These are phyloP conservation scores for Sporothrix pseudoabietina DNA, from an alignment of 2,329 filamentous ascomycete genomes.

Conservation along the genomic window DNA sequence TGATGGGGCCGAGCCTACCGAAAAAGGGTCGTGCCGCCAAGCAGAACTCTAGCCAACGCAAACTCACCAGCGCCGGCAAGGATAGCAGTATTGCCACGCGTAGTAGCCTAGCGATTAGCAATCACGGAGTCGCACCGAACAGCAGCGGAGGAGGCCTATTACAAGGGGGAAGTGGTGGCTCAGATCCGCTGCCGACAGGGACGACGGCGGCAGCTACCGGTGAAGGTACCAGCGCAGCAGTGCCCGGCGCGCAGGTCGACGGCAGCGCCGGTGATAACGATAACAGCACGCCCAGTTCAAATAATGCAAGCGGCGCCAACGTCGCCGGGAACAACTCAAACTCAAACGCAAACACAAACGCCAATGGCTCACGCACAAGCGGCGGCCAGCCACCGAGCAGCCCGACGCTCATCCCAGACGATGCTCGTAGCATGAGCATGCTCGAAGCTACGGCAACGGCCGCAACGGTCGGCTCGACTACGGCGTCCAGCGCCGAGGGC, in stretches of 20 bases:
- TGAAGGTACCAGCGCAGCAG: not conserved
- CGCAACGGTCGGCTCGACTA: constrained; percentile 32
- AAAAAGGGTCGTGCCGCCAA: constrained; percentile 58
- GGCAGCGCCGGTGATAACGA: not conserved
- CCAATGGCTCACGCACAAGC: not conserved
- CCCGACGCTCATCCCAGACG: constrained; percentile 52
- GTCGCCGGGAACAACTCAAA: not conserved
- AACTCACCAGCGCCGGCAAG: constrained; percentile 59
- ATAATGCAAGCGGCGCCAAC: not conserved
- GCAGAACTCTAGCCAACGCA: constrained; percentile 62
- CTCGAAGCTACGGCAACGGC: constrained; percentile 38
- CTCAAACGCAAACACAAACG: constrained; percentile 26
- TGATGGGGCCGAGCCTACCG: constrained; percentile 73
- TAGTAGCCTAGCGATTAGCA: constrained; percentile 46
- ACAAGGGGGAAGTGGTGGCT: not conserved
- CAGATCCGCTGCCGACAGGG: not conserved
- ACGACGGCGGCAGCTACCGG: not conserved
- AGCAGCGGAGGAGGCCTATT: not conserved
- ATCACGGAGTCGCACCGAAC: constrained; percentile 35
- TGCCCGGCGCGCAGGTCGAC: not conserved
- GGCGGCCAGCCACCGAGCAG: constrained; percentile 37
- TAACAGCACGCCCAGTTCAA: not conserved
- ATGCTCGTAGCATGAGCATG: constrained; percentile 48
- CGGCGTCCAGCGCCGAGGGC: constrained; percentile 52
- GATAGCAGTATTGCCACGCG: constrained; percentile 52